phyloP scores from a whole-genome alignment of 129 eudicot genomes.

The Helichrysum umbraculigerum region DNA sequence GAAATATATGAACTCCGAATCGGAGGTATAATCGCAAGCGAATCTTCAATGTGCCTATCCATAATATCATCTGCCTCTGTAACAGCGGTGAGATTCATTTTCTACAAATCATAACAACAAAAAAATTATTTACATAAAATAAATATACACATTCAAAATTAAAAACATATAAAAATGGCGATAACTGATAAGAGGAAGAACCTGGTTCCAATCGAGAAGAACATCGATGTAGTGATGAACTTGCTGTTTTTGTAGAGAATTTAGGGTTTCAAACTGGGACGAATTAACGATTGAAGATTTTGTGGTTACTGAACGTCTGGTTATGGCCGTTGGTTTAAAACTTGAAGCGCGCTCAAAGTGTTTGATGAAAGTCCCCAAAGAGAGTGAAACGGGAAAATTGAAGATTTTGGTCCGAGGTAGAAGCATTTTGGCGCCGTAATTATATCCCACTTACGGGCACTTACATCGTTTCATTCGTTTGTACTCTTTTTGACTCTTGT shows the following conservation, averaged over 20 bases:
- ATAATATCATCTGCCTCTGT: constrained; percentile 71
- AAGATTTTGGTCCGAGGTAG: constrained; percentile 25
- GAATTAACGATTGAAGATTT: constrained; percentile 30
- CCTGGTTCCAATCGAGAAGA: constrained; percentile 95
- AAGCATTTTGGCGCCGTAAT: constrained; percentile 57
- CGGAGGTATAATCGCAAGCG: constrained; percentile 70
- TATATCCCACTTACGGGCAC: background rate
- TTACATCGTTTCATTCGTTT: background rate
- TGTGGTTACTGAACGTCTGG: constrained; percentile 26
- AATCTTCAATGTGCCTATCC: constrained; percentile 92
- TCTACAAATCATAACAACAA: constrained; percentile 43
- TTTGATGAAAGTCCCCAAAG: constrained; percentile 67
- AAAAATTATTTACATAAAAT: background rate
- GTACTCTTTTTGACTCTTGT: background rate
- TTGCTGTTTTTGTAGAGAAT: constrained; percentile 63
- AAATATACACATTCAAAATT: background rate
- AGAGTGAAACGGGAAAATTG: constrained; percentile 27
- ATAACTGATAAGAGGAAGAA: background rate
- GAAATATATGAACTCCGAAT: constrained; percentile 49
- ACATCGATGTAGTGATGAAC: constrained; percentile 59
- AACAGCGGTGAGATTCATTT: constrained; percentile 93
- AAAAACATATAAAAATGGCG: background rate
- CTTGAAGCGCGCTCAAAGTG: constrained; percentile 46
- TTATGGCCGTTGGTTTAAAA: constrained; percentile 30
- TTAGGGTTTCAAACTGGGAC: constrained; percentile 62